Evolutionary conservation across 345 rosid genomes (phyloP).

Genomic region (Moringa oleifera): DNA sequence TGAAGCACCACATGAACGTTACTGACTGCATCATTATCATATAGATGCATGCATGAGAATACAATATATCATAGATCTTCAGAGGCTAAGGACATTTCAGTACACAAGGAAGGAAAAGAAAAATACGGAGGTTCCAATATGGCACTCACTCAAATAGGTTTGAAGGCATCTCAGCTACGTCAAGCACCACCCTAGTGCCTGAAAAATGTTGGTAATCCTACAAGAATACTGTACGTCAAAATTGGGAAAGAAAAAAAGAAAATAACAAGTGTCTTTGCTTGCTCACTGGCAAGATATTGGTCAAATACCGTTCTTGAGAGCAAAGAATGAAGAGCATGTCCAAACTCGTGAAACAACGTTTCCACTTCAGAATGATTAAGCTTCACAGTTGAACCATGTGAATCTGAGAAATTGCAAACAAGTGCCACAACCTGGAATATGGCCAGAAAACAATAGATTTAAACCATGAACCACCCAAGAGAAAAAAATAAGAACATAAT

Average conservation of each 20-base stretch:
- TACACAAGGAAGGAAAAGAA: background rate
- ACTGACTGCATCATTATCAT: background rate
- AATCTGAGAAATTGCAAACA: conserved; percentile 71
- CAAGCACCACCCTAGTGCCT: conserved; percentile 89
- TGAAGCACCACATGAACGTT: conserved; percentile 20
- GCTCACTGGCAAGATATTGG: conserved; percentile 9
- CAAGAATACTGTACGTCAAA: conserved; percentile 17
- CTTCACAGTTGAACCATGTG: conserved; percentile 46
- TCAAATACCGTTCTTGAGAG: conserved; percentile 81
- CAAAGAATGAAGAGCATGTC: conserved; percentile 91
- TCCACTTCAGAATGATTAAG: conserved; percentile 90
- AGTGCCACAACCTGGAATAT: conserved; percentile 78
- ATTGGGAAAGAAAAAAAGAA: conserved; percentile 17
- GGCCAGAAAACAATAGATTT: conserved; percentile 14
- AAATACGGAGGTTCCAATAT: background rate
- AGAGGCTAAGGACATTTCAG: background rate
- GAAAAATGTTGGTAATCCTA: conserved; percentile 96
- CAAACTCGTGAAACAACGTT: conserved; percentile 94
- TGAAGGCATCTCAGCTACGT: conserved; percentile 93
- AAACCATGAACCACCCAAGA: background rate
- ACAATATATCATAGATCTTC: background rate
- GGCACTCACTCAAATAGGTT: conserved; percentile 89
- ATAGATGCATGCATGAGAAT: background rate
- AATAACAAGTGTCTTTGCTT: background rate
- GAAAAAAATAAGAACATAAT: background rate